Base-by-base conservation (phyloP, 345 rosid genomes). In the Passiflora organensis region DNA sequence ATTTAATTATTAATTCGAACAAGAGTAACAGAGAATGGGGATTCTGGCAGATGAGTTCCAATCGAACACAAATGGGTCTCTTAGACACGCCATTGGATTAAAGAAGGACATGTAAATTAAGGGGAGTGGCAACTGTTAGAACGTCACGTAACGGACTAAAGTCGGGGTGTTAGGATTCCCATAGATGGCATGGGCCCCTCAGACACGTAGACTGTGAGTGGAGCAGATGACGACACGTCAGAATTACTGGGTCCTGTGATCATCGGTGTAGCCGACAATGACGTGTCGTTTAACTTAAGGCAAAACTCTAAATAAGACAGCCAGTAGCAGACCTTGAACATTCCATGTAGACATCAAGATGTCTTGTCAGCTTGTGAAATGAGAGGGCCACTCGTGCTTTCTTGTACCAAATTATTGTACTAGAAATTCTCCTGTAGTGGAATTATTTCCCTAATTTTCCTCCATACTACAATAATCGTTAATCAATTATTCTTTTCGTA, bases 141-240 rank as follows among this genome's bases (percentile, higher is more conserved):
- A n/a, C n/a, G n/a, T n/a, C n/a, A n/a, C n/a, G n/a, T n/a, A n/a
- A n/a, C 28, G 55, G 65, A 22, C 32, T 6, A 6, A 28, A 17
- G 6, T 5, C 0, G 18, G 15, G 8, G n/a, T 18, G 19, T 16
- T 15, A 15, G 49, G 55, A 48, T 21, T 43, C 34, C 51, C 9
- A 0, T 13, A 62, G n/a, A n/a, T n/a, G n/a, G n/a, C n/a, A n/a
- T n/a, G 38, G 43, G 70, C 67, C 59, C 58, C 13, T 1, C 53
- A 37, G 59, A 60, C 75, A 74, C 77, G 74, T 67, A 73, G 72
- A 59, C 19, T 2, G 56, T 36, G 56, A 55, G 64, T 43, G 62
- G 68, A 42, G 56, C 5, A 32, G 6, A 28, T 20, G 36, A 11
- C 18, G 63, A 65, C 79, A 74, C 65, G 75, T 71, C 71, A 75